Evolutionary conservation across 1,284 basidiomycete genomes (phyloP).

Genomic region (Ustilago xerochloae): DNA sequence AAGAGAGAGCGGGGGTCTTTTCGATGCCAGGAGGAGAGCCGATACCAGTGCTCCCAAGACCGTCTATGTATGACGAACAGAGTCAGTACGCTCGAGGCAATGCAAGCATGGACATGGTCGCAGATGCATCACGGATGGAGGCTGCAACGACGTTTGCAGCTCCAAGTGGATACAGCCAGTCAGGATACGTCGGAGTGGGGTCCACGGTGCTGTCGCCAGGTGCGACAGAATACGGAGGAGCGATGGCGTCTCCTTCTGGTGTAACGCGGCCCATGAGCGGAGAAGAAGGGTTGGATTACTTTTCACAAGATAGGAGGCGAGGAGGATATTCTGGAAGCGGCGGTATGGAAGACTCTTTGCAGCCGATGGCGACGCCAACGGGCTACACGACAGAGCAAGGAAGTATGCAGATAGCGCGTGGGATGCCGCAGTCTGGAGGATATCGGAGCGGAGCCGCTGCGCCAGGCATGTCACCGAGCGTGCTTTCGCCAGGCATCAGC

Average conservation of each 20-base stretch:
- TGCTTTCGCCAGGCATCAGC: conserved; percentile 2
- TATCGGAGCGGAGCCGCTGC: neutral
- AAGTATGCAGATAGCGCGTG: neutral
- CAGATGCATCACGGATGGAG: neutral
- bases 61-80: neutral
- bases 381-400: conserved; percentile 4
- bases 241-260: conserved; percentile 17
- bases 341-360: neutral
- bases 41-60: neutral
- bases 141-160: neutral
- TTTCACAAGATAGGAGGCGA: conserved; percentile 17
- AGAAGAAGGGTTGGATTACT: conserved; percentile 26
- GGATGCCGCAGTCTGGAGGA: neutral
- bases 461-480: conserved; percentile 8
- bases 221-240: conserved; percentile 12
- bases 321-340: conserved; percentile 8
- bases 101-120: neutral
- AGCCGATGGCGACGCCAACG: neutral
- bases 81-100: neutral
- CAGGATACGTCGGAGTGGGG: neutral
- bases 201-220: conserved; percentile 7
- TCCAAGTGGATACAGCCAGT: neutral
- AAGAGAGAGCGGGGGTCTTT: conserved; percentile 17
- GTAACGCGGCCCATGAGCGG: conserved; percentile 5
- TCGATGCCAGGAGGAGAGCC: neutral